A percentile compares a stretch with the other conserved stretches of the same genome.
Conservation (phyloP, 176 grass and related monocot genomes). For the Ampelocalamus luodianensis region DNA sequence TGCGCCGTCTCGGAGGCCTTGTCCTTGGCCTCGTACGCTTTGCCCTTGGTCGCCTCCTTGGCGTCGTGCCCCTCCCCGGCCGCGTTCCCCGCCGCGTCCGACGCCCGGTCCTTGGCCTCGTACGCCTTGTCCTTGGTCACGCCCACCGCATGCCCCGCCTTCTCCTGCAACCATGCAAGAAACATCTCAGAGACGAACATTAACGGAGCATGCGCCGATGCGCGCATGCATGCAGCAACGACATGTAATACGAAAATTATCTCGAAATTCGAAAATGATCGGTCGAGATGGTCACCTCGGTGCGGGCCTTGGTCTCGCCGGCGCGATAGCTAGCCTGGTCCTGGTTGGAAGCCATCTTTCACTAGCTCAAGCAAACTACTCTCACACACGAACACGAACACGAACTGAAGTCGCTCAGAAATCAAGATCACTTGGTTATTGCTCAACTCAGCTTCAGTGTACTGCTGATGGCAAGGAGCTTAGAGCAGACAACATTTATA, state of each 20-base stretch:
- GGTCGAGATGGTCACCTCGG: conserved; percentile 45
- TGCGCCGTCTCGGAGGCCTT: conserved; percentile 27
- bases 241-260: neutral
- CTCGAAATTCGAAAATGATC: too few species aligned
- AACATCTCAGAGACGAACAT: neutral
- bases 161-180: conserved; percentile 20
- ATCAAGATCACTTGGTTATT: neutral
- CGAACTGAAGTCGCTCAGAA: neutral
- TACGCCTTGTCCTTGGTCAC: conserved; percentile 23
- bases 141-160: conserved; percentile 34
- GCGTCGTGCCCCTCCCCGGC: conserved; percentile 3
- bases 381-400: neutral
- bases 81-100: neutral
- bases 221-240: neutral
- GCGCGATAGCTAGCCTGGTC: conserved; percentile 55
- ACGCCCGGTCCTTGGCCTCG: conserved; percentile 37
- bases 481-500: neutral
- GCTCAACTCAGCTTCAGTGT: neutral
- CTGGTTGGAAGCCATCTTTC: conserved; percentile 66
- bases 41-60: conserved; percentile 50
- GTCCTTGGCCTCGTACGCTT: conserved; percentile 58
- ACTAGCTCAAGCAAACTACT: neutral
- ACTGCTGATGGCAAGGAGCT: neutral
- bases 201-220: neutral
- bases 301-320: conserved; percentile 70